phyloP scores from a whole-genome alignment of 2,329 filamentous ascomycete species.

The Nothophaeocryptopus gaeumannii region DNA sequence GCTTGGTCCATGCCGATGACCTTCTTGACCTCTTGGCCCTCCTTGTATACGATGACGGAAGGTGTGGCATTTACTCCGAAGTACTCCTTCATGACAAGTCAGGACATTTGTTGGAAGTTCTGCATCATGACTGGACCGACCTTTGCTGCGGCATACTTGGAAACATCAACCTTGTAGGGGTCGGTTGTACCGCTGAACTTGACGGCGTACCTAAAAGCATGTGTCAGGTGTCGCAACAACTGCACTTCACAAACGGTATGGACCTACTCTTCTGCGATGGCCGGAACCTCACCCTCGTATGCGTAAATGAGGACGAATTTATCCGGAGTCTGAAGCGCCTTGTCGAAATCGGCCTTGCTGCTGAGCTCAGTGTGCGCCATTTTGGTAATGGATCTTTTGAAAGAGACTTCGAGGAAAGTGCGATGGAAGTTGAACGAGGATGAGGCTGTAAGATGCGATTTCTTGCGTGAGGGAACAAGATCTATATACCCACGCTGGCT shows the following conservation, averaged over 20 bases:
- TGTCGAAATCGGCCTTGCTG: slow-evolving; percentile 32
- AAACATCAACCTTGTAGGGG: slow-evolving; percentile 31
- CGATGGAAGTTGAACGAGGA: too few species aligned
- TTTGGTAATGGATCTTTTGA: background rate
- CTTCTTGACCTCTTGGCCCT: slow-evolving; percentile 33
- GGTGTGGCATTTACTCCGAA: slow-evolving; percentile 19
- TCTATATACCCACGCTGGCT: too few species aligned
- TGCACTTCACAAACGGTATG: too few species aligned
- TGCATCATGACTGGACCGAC: slow-evolving; percentile 7
- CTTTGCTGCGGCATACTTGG: slow-evolving; percentile 25
- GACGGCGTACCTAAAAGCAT: slow-evolving; percentile 26
- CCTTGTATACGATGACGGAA: slow-evolving; percentile 32
- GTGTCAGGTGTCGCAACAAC: too few species aligned
- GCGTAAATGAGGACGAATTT: slow-evolving; percentile 35
- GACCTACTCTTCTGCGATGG: slow-evolving; percentile 31
- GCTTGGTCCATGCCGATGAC: slow-evolving; percentile 25
- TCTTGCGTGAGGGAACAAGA: too few species aligned
- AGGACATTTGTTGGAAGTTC: background rate
- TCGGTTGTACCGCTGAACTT: slow-evolving; percentile 30
- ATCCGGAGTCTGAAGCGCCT: slow-evolving; percentile 30
- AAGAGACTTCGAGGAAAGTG: background rate
- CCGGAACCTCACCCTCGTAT: slow-evolving; percentile 27
- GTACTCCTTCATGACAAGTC: slow-evolving; percentile 2
- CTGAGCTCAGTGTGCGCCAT: slow-evolving; percentile 29
- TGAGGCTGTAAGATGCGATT: too few species aligned